Evolutionary conservation across 2,329 filamentous ascomycete genomes (phyloP).

Genomic region (Epichloe brachyelytri): DNA sequence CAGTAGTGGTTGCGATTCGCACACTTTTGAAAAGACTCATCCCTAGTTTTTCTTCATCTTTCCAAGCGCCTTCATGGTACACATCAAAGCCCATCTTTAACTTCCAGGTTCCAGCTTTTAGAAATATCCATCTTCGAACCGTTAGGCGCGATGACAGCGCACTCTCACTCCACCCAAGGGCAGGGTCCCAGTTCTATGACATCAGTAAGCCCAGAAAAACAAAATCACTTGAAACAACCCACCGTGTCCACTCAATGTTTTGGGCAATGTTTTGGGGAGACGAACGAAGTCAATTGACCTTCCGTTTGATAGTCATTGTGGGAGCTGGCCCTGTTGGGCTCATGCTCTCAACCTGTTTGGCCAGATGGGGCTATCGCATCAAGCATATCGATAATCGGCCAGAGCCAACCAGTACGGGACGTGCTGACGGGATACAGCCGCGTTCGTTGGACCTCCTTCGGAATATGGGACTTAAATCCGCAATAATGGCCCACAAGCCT

Average conservation of each 20-base stretch:
- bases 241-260: neutral
- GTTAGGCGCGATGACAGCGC: neutral
- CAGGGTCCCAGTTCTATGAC: constrained; percentile 23
- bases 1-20: neutral
- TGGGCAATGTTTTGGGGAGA: neutral
- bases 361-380: constrained; percentile 87
- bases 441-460: constrained; percentile 75
- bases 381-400: constrained; percentile 89
- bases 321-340: constrained; percentile 83
- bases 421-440: constrained; percentile 85
- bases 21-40: neutral
- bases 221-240: neutral
- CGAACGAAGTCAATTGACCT: neutral
- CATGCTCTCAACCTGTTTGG: constrained; percentile 75
- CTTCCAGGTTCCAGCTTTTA: too few species aligned
- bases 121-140: neutral
- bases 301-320: constrained; percentile 52
- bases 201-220: constrained; percentile 23
- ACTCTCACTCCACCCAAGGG: neutral
- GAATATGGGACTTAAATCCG: constrained; percentile 80
- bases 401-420: constrained; percentile 72
- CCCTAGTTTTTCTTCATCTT: neutral
- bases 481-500: constrained; percentile 77
- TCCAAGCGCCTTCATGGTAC: too few species aligned
- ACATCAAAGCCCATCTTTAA: neutral